Base-by-base conservation (phyloP, 2,329 filamentous ascomycete genomes). In the Macrophomina tecta region DNA sequence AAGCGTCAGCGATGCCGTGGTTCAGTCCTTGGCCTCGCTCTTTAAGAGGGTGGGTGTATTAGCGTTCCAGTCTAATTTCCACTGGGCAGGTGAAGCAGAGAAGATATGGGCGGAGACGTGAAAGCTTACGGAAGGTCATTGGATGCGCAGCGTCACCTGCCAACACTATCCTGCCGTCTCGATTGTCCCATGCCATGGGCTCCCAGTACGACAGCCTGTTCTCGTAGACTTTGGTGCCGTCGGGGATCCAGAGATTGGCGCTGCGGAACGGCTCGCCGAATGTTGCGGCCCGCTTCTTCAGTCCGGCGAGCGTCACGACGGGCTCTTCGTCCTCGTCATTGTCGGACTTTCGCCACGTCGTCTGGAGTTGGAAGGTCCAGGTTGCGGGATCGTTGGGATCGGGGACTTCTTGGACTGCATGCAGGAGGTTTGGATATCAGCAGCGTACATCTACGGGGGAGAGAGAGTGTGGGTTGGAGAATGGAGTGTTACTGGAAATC, bases 21-120 rank as follows among this genome's bases (percentile, higher is more conserved):
- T 84, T 84, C 18, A 84, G 74, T 0, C 82, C 82, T 70, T 85
- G 82, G 0, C 82, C 82, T 18, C 82, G 77, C 58, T 79, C 74
- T 23, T 23, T 23, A 23, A 23, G 23, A 2, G 23, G 23, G 23
- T 23, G 23, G 23, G 23, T 2, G 3, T 23, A 23, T 23, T 23
- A 23, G 23, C 23, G 23, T 23, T 23, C 23, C 23, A 23, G 23
- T 23, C 23, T 23, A 23, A 1, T 23, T 23, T 23, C 3, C 23
- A 23, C 23, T 23, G 23, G 2, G 2, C 23, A 23, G 23, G 23
- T 23, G 23, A 1, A 23, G 23, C 2, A 23, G 23, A 23, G 23
- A 23, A 23, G 23, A 23, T 23, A 23, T 23, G 23, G 23, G 23
- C 23, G 23, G 23, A 23, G 23, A 23, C 23, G 23, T 23, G 23